These are phyloP conservation scores for Mycothermus thermophilus DNA, from an alignment of 495 filamentous ascomycete species.

Conservation along the genomic window DNA sequence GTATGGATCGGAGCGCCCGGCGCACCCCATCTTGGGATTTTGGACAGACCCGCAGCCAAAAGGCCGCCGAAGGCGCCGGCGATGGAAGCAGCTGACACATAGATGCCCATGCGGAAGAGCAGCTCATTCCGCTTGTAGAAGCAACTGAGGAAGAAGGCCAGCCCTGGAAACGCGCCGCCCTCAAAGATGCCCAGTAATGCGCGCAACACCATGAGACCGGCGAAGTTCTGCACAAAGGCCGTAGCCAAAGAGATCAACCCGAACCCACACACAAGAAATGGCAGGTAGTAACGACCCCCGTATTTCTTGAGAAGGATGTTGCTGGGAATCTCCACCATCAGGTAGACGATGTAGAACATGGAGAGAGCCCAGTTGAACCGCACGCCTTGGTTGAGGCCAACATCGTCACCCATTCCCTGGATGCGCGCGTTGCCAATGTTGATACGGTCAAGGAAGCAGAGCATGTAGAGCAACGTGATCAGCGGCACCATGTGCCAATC, in stretches of 20 bases:
- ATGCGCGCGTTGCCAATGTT: conserved; percentile 55
- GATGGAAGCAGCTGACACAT: conserved; percentile 41
- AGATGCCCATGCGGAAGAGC: conserved; percentile 42
- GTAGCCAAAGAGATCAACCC: conserved; percentile 31
- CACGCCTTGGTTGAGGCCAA: conserved; percentile 33
- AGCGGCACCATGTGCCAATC: conserved; percentile 39
- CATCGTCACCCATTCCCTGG: conserved; percentile 40
- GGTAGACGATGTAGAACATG: conserved; percentile 55
- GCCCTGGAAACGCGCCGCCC: conserved; percentile 40
- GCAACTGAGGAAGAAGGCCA: conserved; percentile 42
- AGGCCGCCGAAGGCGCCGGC: conserved; percentile 45
- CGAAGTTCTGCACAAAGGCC: conserved; percentile 31
- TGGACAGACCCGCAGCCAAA: conserved; percentile 37
- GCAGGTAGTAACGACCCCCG: conserved; percentile 49
- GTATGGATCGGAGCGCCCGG: conserved; percentile 32
- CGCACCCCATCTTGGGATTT: conserved; percentile 35
- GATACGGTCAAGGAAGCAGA: conserved; percentile 37
- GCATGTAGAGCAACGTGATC: conserved; percentile 40
- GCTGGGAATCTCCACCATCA: conserved; percentile 48
- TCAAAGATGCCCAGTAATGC: conserved; percentile 40
- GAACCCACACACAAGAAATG: conserved; percentile 38
- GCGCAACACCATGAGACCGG: conserved; percentile 28
- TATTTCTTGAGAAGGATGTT: conserved; percentile 51
- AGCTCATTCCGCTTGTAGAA: conserved; percentile 46
- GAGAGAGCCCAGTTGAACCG: conserved; percentile 47